Evolutionary conservation across 1,139 yeast species (phyloP).

Genomic region (Pichia sp.): DNA sequence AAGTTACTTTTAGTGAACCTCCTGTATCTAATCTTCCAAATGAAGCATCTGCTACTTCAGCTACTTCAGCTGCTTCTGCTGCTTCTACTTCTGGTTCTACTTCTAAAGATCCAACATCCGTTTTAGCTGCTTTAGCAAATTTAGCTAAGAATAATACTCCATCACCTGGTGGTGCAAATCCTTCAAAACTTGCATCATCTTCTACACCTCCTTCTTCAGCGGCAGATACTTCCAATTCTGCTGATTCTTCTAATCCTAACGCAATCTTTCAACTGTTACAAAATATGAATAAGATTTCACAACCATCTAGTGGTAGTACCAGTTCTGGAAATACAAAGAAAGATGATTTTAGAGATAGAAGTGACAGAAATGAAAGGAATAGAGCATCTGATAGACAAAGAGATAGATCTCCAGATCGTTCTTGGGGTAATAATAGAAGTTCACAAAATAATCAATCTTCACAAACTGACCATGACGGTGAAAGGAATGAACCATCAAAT

Average conservation of each 20-base stretch:
- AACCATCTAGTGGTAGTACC: not conserved
- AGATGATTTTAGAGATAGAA: slow-evolving; percentile 12
- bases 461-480: slow-evolving; percentile 39
- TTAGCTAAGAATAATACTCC: slow-evolving; percentile 31
- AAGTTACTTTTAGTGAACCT: slow-evolving; percentile 24
- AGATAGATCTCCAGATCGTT: slow-evolving; percentile 49
- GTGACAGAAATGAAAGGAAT: slow-evolving; percentile 12
- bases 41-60: not conserved
- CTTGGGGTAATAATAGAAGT: not conserved
- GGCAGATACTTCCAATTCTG: slow-evolving; percentile 27
- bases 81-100: slow-evolving; percentile 10
- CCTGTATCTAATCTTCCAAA: slow-evolving; percentile 8
- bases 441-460: slow-evolving; percentile 9
- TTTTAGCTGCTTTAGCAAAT: slow-evolving; percentile 59
- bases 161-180: slow-evolving; percentile 20
- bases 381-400: slow-evolving; percentile 39
- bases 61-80: not conserved
- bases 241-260: slow-evolving; percentile 27
- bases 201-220: slow-evolving; percentile 13
- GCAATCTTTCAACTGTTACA: slow-evolving; percentile 42
- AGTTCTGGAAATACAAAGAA: slow-evolving; percentile 3
- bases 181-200: slow-evolving; percentile 12
- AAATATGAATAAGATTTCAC: slow-evolving; percentile 27
- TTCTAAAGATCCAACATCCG: slow-evolving; percentile 46
- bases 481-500: slow-evolving; percentile 59